Evolutionary conservation across 139 green algal genomes (phyloP).

Genomic region (Coelastrella sp.): DNA sequence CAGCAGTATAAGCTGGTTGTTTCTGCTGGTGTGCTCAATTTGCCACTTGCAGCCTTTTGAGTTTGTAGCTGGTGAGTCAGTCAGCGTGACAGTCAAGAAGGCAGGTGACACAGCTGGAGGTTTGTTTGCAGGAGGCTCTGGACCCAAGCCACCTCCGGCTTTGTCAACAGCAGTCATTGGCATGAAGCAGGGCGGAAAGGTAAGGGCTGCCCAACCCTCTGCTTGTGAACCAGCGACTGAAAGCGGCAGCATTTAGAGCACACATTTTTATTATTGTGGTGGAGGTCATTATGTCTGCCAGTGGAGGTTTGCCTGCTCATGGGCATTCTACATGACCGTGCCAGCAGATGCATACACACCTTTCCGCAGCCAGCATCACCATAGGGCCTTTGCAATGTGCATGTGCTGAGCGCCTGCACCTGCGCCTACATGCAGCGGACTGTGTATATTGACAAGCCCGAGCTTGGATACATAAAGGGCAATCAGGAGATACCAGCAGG

Average conservation of each 20-base stretch:
- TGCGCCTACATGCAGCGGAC: slow-evolving; percentile 37
- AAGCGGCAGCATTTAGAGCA: too few relatives aligned
- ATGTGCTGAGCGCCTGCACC: background rate
- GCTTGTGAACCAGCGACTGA: background rate
- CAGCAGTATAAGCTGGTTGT: too few relatives aligned
- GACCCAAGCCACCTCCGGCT: slow-evolving; percentile 89
- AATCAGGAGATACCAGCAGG: slow-evolving; percentile 73
- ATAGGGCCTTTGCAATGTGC: background rate
- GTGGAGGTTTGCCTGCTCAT: too few relatives aligned
- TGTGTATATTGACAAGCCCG: slow-evolving; percentile 63
- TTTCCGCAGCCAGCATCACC: background rate
- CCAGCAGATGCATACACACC: background rate
- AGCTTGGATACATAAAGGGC: slow-evolving; percentile 79
- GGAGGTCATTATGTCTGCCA: too few relatives aligned
- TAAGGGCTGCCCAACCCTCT: slow-evolving; percentile 39
- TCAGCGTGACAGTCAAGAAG: slow-evolving; percentile 53
- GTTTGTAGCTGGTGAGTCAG: slow-evolving; percentile 79
- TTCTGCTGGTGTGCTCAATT: too few relatives aligned
- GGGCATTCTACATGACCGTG: too few relatives aligned
- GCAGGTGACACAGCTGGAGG: slow-evolving; percentile 71
- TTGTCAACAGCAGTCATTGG: slow-evolving; percentile 83
- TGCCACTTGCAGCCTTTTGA: slow-evolving; percentile 80
- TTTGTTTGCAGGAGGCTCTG: slow-evolving; percentile 78
- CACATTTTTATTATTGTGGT: too few relatives aligned
- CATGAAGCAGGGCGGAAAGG: slow-evolving; percentile 91